Evolutionary conservation across 2,329 filamentous ascomycete species (phyloP).

Genomic region (Curvularia eragrostidis): DNA sequence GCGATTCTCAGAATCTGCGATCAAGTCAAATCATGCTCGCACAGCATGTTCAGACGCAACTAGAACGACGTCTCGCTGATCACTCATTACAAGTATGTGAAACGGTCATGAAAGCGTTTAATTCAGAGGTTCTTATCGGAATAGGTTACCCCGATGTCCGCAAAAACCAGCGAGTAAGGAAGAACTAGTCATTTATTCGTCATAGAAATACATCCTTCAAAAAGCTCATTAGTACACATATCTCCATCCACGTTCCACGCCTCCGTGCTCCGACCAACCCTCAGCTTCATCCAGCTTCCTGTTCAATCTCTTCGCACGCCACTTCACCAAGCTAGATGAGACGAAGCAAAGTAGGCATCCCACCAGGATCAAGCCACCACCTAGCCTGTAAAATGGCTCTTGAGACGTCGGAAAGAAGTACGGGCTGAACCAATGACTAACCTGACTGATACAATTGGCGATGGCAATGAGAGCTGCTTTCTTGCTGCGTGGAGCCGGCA

Average conservation of each 20-base stretch:
- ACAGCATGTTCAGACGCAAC: too few relatives aligned
- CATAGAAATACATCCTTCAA: background rate
- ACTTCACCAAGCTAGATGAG: slow-evolving; percentile 16
- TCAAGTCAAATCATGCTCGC: too few relatives aligned
- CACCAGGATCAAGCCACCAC: slow-evolving; percentile 35
- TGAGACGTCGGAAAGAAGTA: slow-evolving; percentile 48
- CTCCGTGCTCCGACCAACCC: slow-evolving; percentile 35
- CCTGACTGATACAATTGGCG: slow-evolving; percentile 52
- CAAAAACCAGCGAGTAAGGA: background rate
- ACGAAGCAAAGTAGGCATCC: slow-evolving; percentile 33
- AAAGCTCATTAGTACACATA: slow-evolving; percentile 29
- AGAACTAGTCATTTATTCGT: background rate
- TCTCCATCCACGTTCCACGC: slow-evolving; percentile 39
- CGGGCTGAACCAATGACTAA: slow-evolving; percentile 53
- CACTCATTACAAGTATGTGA: too few relatives aligned
- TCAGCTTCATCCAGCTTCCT: slow-evolving; percentile 38
- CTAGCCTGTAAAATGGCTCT: slow-evolving; percentile 31
- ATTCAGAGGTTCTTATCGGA: background rate
- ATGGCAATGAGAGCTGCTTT: slow-evolving; percentile 54
- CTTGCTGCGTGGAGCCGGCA: slow-evolving; percentile 52
- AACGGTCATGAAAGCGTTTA: too few relatives aligned
- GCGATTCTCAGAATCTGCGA: too few relatives aligned
- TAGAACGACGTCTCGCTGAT: too few relatives aligned
- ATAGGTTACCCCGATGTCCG: background rate
- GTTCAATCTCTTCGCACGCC: slow-evolving; percentile 35